phyloP scores from a whole-genome alignment of 2,329 filamentous ascomycete species.

The Helminthosporium solani region DNA sequence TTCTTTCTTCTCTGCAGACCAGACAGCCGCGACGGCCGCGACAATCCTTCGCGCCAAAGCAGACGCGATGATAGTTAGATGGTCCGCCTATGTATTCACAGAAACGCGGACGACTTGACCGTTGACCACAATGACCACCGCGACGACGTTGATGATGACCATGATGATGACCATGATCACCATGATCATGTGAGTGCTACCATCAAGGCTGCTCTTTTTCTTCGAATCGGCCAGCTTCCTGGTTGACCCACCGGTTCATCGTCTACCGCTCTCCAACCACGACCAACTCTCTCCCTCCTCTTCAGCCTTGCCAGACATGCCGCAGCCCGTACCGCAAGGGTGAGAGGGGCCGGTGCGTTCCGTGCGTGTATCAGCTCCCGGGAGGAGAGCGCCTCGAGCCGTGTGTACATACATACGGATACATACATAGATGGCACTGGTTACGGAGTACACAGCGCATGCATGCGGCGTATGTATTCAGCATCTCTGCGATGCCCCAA shows the following conservation, averaged over 20 bases:
- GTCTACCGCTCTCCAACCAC: conserved; percentile 27
- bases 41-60: neutral
- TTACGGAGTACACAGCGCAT: no score
- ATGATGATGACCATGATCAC: no score
- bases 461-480: no score
- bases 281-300: conserved; percentile 22
- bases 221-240: conserved; percentile 35
- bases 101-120: no score
- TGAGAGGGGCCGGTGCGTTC: conserved; percentile 17
- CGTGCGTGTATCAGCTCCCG: neutral
- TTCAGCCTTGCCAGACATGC: conserved; percentile 28
- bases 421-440: no score
- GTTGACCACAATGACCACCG: no score
- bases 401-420: no score
- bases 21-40: conserved; percentile 5
- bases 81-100: no score
- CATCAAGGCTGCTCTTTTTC: conserved; percentile 7
- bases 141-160: no score
- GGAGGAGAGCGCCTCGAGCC: no score
- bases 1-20: neutral
- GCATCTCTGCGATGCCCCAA: neutral
- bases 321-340: conserved; percentile 16
- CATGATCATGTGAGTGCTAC: no score
- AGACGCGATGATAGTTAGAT: conserved; percentile 8
- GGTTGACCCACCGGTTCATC: conserved; percentile 18